A percentile compares a stretch with the other conserved stretches of the same genome.
phyloP scores from a whole-genome alignment of 257 asterid species.

The Nicotiana attenuata region DNA sequence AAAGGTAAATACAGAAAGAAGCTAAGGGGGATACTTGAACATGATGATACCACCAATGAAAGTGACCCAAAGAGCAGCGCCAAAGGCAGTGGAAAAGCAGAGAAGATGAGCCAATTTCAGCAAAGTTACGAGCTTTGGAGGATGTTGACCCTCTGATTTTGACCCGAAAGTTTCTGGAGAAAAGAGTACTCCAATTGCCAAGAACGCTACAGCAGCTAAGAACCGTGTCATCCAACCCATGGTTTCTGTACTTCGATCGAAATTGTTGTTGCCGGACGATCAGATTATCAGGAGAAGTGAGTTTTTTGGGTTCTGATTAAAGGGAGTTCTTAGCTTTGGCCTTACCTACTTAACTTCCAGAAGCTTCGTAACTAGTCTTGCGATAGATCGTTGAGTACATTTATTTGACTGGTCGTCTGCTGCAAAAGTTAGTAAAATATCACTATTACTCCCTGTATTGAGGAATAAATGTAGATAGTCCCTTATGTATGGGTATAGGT shows the following conservation, averaged over 20 bases:
- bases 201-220: conserved; percentile 63
- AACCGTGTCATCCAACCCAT: conserved; percentile 93
- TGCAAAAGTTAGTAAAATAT: no score
- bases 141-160: conserved; percentile 47
- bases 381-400: neutral
- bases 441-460: no score
- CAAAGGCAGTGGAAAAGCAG: conserved; percentile 93
- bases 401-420: neutral
- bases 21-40: conserved; percentile 62
- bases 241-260: neutral
- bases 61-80: conserved; percentile 97
- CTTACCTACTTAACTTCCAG: neutral
- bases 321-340: neutral
- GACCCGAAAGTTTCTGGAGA: conserved; percentile 91
- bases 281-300: neutral
- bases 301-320: neutral
- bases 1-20: neutral
- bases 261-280: neutral
- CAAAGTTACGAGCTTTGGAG: conserved; percentile 37
- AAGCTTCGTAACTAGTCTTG: neutral
- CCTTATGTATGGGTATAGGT: no score
- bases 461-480: no score
- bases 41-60: conserved; percentile 99
- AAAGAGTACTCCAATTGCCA: conserved; percentile 76
- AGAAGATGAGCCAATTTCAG: conserved; percentile 82